phyloP scores from a whole-genome alignment of 2,329 filamentous ascomycete genomes.

The Diaporthe sp. region DNA sequence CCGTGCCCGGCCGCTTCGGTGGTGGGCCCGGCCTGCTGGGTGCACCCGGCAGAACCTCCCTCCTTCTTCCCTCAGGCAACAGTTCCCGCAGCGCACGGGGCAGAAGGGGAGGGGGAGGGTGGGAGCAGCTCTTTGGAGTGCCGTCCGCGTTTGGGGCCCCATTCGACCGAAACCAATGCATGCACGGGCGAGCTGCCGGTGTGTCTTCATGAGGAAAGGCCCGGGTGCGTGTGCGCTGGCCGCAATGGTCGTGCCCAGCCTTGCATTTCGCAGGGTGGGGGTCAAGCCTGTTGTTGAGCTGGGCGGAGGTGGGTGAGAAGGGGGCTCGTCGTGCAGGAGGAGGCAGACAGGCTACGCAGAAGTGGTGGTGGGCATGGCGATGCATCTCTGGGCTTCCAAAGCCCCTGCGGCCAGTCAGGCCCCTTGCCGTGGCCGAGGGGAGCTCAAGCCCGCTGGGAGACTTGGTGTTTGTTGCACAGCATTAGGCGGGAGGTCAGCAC shows the following conservation, averaged over 20 bases:
- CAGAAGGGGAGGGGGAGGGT: not conserved
- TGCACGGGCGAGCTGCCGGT: constrained; percentile 26
- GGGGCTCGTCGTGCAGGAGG: constrained; percentile 4
- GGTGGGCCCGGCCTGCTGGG: constrained; percentile 12
- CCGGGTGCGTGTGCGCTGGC: constrained; percentile 11
- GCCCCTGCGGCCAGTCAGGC: not conserved
- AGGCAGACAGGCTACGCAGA: not conserved
- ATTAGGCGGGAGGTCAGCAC: constrained; percentile 18
- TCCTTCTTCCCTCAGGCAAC: constrained; percentile 8
- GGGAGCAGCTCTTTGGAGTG: not conserved
- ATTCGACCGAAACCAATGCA: constrained; percentile 17
- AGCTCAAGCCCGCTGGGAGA: constrained; percentile 2
- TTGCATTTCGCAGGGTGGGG: constrained; percentile 31
- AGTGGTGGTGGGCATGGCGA: constrained; percentile 14
- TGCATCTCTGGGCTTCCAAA: not conserved
- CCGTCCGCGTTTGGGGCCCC: constrained; percentile 6
- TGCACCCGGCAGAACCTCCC: not conserved
- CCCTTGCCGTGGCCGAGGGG: constrained; percentile 23
- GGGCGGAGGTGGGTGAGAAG: constrained; percentile 2
- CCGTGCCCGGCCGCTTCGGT: constrained; percentile 14
- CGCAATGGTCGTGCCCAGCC: constrained; percentile 30
- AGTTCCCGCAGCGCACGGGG: not conserved
- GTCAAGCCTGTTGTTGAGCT: constrained; percentile 12
- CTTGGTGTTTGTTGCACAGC: not conserved
- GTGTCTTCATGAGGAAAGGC: constrained; percentile 28